phyloP scores from a whole-genome alignment of 2,329 filamentous ascomycete genomes.

The Verticillium tricorpus region DNA sequence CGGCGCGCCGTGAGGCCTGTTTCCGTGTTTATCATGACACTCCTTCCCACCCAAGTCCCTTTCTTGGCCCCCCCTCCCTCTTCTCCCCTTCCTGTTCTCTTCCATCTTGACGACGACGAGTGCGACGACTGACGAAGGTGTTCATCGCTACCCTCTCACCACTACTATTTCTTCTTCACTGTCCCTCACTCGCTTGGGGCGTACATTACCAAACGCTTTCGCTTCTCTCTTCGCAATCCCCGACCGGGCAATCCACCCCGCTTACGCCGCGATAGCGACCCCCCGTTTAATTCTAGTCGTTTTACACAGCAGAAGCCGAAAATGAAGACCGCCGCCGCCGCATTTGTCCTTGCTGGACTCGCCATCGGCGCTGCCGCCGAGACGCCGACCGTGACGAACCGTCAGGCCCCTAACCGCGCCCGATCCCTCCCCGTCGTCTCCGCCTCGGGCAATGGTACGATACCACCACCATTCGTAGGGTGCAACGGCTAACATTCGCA shows the following conservation, averaged over 20 bases:
- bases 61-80: background rate
- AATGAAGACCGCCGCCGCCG: constrained; percentile 24
- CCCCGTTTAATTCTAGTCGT: background rate
- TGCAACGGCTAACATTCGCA: constrained; percentile 17
- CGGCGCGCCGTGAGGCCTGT: background rate
- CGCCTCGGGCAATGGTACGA: constrained; percentile 47
- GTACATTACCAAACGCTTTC: background rate
- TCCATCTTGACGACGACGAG: background rate
- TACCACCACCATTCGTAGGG: background rate
- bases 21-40: background rate
- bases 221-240: background rate
- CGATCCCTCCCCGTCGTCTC: constrained; percentile 44
- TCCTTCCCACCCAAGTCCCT: background rate
- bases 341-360: constrained; percentile 43
- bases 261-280: background rate
- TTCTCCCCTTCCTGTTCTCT: background rate
- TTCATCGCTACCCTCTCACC: background rate
- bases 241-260: background rate
- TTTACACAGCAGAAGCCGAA: background rate
- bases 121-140: background rate
- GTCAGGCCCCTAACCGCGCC: constrained; percentile 44
- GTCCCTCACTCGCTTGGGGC: background rate
- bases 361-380: constrained; percentile 41
- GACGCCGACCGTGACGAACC: constrained; percentile 11
- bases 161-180: background rate